Evolutionary conservation across 306 rosid genomes (phyloP).

Genomic region (Cucurbita pepo): DNA sequence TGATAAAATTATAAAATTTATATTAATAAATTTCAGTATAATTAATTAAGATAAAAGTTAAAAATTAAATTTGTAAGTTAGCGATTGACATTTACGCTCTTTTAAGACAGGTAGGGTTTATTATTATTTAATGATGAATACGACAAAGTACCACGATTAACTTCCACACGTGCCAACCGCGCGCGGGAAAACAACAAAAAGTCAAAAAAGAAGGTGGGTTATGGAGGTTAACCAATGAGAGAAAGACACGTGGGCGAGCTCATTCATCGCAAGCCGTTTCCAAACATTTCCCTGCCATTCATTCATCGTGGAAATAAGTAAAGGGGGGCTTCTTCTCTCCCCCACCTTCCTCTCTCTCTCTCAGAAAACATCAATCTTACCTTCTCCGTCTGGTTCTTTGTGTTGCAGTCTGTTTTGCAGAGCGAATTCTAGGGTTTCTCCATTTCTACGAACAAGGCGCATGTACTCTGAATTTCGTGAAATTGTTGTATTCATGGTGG

Average conservation of each 20-base stretch:
- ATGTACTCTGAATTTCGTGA: neutral
- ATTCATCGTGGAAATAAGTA: constrained; percentile 14
- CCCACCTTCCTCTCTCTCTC: neutral
- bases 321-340: constrained; percentile 14
- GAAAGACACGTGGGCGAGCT: neutral
- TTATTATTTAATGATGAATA: constrained; percentile 4
- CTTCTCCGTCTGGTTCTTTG: neutral
- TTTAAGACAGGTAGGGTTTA: neutral
- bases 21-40: too few species aligned
- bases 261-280: neutral
- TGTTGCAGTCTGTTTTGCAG: neutral
- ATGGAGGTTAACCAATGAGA: neutral
- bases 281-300: neutral
- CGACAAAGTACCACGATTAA: constrained; percentile 3
- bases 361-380: constrained; percentile 9
- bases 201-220: neutral
- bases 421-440: constrained; percentile 43
- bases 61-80: too few species aligned
- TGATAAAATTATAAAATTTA: too few species aligned
- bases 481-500: constrained; percentile 6
- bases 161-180: constrained; percentile 3
- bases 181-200: neutral
- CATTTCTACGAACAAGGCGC: neutral
- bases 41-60: too few species aligned
- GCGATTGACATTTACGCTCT: neutral